Evolutionary conservation across 1,284 basidiomycete species (phyloP).

Genomic region (Termitomyces sp.): DNA sequence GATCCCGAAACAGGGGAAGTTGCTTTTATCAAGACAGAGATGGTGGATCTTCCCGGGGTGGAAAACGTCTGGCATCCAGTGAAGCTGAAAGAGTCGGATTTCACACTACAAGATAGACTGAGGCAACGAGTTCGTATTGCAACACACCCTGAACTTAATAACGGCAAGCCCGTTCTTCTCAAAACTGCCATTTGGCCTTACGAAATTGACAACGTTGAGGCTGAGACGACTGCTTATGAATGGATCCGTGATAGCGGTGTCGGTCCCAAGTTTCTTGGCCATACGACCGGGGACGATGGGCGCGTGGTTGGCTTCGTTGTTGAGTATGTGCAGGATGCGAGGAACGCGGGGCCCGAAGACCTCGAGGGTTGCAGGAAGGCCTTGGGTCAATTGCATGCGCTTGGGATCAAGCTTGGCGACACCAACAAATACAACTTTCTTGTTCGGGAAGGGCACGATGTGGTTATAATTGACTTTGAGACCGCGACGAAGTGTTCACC

Average conservation of each 20-base stretch:
- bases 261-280: conserved; percentile 1
- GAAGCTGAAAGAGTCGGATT: not conserved
- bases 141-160: not conserved
- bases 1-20: not conserved
- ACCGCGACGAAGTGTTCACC: not conserved
- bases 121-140: not conserved
- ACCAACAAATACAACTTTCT: conserved; percentile 1
- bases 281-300: not conserved
- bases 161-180: conserved; percentile 2
- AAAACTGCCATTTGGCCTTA: conserved; percentile 1
- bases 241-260: not conserved
- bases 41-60: not conserved
- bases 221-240: not conserved
- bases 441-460: not conserved
- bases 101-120: not conserved
- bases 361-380: not conserved
- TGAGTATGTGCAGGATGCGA: not conserved
- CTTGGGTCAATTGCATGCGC: not conserved
- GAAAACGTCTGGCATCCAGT: conserved; percentile 1
- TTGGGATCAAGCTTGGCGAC: conserved; percentile 1
- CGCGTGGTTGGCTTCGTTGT: not conserved
- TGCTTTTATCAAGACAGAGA: not conserved
- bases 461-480: not conserved
- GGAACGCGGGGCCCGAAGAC: not conserved
- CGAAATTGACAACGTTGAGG: not conserved